Evolutionary conservation across 768 basidiomycete species (phyloP).

Genomic region (Xanthoconium stramineum): DNA sequence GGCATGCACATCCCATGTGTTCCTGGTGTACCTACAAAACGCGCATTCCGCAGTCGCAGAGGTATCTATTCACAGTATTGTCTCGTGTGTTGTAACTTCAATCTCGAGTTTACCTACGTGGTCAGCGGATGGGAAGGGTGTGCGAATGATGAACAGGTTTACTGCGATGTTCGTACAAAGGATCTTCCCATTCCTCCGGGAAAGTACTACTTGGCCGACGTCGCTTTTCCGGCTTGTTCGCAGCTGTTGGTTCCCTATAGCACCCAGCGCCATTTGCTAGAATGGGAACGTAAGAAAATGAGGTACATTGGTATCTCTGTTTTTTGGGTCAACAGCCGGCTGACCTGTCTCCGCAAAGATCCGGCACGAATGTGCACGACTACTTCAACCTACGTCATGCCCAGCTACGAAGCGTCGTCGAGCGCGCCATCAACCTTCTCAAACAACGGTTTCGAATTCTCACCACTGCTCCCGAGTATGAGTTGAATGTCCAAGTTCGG

Average conservation of each 20-base stretch:
- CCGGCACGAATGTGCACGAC: constrained; percentile 7
- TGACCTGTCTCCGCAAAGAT: not conserved
- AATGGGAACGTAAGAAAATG: too few relatives aligned
- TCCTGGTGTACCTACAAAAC: not conserved
- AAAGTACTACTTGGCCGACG: too few relatives aligned
- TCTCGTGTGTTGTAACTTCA: not conserved
- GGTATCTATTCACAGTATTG: not conserved
- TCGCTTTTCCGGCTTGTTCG: too few relatives aligned
- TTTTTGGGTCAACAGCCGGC: too few relatives aligned
- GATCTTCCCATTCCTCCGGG: too few relatives aligned
- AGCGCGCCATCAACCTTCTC: constrained; percentile 10
- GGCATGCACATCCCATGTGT: too few relatives aligned
- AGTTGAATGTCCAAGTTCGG: constrained; percentile 19
- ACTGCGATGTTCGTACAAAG: too few relatives aligned
- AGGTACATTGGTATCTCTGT: too few relatives aligned
- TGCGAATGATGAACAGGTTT: too few relatives aligned
- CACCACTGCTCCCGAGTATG: constrained; percentile 3
- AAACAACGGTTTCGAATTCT: constrained; percentile 23
- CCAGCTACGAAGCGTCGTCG: not conserved
- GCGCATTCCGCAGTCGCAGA: not conserved
- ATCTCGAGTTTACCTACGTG: not conserved
- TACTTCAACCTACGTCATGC: constrained; percentile 25
- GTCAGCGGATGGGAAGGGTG: not conserved
- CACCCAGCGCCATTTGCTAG: too few relatives aligned
- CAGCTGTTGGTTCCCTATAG: too few relatives aligned